phyloP scores from a whole-genome alignment of 495 filamentous ascomycete genomes.

The Saxispiralis lemnorum region DNA sequence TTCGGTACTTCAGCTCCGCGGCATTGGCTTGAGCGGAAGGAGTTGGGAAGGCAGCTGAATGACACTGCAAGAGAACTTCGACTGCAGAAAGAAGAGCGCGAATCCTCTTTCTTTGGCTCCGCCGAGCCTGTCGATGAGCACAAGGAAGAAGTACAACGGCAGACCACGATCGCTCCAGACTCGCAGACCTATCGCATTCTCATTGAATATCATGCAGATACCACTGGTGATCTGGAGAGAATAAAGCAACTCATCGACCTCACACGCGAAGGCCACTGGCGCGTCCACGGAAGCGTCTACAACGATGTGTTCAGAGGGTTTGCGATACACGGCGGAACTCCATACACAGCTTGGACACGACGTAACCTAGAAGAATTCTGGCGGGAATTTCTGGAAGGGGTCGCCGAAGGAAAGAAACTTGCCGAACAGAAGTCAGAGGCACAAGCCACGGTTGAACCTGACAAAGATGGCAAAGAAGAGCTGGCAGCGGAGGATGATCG shows the following conservation, averaged over 20 bases:
- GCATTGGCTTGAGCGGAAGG: slow-evolving; percentile 19
- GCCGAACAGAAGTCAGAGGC: no score
- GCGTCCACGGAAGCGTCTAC: slow-evolving; percentile 9
- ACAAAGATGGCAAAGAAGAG: neutral
- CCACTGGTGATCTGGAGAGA: slow-evolving; percentile 38
- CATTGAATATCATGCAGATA: slow-evolving; percentile 32
- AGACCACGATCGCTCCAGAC: slow-evolving; percentile 41
- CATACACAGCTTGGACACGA: slow-evolving; percentile 46
- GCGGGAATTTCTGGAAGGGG: slow-evolving; percentile 18
- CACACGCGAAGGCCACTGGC: slow-evolving; percentile 26
- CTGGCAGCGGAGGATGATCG: slow-evolving; percentile 3
- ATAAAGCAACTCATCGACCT: slow-evolving; percentile 45
- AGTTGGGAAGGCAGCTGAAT: slow-evolving; percentile 27
- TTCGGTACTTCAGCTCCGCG: slow-evolving; percentile 15
- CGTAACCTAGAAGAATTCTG: slow-evolving; percentile 33
- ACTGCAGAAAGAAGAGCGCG: slow-evolving; percentile 37
- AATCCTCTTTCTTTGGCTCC: slow-evolving; percentile 14
- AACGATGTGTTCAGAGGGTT: slow-evolving; percentile 59
- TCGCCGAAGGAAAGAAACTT: no score
- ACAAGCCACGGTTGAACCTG: neutral
- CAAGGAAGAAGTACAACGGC: slow-evolving; percentile 33
- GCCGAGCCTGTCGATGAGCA: slow-evolving; percentile 1
- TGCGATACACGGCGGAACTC: slow-evolving; percentile 43
- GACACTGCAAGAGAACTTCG: slow-evolving; percentile 33
- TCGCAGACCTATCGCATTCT: slow-evolving; percentile 48